Base-by-base conservation (phyloP, 2,329 filamentous ascomycete species). In the Cercospora sojina region DNA sequence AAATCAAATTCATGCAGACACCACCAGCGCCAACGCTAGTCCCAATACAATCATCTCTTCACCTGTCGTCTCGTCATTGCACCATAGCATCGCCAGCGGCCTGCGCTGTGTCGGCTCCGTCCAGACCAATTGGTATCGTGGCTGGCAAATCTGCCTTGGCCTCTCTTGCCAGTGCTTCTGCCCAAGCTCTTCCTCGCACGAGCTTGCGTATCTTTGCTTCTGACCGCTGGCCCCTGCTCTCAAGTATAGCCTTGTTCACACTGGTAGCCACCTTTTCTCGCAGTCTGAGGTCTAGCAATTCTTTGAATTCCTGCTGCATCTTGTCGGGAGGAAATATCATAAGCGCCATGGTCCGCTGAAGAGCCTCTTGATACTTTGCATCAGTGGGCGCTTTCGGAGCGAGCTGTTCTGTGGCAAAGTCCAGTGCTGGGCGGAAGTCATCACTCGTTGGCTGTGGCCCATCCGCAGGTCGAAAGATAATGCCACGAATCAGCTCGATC, bases 311-410 rank as follows among this genome's bases (percentile, higher is more conserved):
- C 2, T 91, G 88, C 53, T 91, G 87, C 41, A 97, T 85, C 61
- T 87, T 90, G 62, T 95, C 91, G n/a, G 87, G 85, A 0, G 92
- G 89, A 73, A 97, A 97, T 51, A 99, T 90, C 43, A 99, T 83
- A 47, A 99, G 85, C 0, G 92, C 90, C 89, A 99, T 97, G 0
- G 95, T 97, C 76, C 90, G 87, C 79, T 99, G 95, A 10, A 99
- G 84, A 68, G 96, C 93, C 70, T 90, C 87, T 12, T 97, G 84
- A 71, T 97, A 98, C 53, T 90, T 87, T 3, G 87, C 85, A 71
- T 93, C 92, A 5, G 88, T 91, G 0, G 93, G 89, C 7, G 94
- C 95, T 64, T 92, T 88, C 3, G 95, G 93, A 10, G 92, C 93
- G 13, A 99, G 86, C 73, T 97, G 90, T 38, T 89, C 87, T 0